Percentiles rank a stretch among this genome's conserved stretches.
phyloP scores from a whole-genome alignment of 2,329 filamentous ascomycete genomes.

The Paracorniculantispora psalliotae region DNA sequence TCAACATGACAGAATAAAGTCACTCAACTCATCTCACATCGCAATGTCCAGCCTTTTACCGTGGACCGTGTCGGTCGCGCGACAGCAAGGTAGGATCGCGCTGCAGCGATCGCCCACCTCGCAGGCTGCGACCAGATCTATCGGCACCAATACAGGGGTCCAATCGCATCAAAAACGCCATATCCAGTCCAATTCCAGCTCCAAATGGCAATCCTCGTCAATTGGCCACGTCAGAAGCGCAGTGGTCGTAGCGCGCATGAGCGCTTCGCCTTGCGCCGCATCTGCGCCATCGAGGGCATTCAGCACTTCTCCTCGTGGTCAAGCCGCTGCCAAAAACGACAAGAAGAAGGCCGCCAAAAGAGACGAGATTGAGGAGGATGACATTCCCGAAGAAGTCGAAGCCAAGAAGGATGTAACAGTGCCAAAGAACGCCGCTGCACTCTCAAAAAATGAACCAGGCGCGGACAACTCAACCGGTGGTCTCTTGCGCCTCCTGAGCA shows the following conservation, averaged over 20 bases:
- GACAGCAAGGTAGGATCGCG: not conserved
- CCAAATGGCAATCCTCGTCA: not conserved
- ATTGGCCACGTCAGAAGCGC: not conserved
- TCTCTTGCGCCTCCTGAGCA: conserved; percentile 83
- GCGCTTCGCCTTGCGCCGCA: not conserved
- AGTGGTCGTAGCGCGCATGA: not conserved
- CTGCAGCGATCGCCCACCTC: conserved; percentile 1
- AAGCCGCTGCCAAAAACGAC: not conserved
- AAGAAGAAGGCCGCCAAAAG: conserved; percentile 41
- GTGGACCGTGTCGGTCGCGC: conserved; percentile 10
- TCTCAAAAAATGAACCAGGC: conserved; percentile 73
- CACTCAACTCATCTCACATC: not conserved
- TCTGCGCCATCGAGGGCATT: not conserved
- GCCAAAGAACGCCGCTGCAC: conserved; percentile 78
- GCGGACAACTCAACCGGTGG: conserved; percentile 55
- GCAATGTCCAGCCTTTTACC: conserved; percentile 4
- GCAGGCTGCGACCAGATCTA: not conserved
- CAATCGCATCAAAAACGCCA: not conserved
- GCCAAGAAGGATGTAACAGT: conserved; percentile 56
- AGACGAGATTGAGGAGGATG: conserved; percentile 71
- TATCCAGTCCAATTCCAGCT: not conserved
- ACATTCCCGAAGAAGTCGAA: conserved; percentile 37
- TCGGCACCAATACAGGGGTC: not conserved
- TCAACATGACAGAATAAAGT: not conserved
- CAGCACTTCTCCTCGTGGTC: not conserved